phyloP scores from a whole-genome alignment of 768 basidiomycete species.

The Auricularia sp. region DNA sequence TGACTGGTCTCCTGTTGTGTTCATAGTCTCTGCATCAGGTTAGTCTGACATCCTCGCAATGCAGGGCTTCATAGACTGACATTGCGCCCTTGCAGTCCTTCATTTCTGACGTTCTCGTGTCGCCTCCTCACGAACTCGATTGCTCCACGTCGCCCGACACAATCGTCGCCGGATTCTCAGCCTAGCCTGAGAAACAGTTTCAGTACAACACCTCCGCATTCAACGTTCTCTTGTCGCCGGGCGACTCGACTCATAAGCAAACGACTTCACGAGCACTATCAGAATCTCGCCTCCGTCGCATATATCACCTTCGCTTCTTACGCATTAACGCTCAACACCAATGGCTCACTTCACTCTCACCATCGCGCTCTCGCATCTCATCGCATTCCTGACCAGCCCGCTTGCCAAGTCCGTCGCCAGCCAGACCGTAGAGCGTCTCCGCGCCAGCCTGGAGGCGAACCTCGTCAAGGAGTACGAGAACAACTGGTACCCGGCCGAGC shows the following conservation, averaged over 20 bases:
- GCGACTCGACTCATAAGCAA: not conserved
- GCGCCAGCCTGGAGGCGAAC: slow-evolving; percentile 62
- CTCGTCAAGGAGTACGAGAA: slow-evolving; percentile 58
- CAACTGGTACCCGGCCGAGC: slow-evolving; percentile 55
- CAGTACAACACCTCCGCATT: not conserved
- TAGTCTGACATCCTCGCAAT: not conserved
- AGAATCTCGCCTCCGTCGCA: not conserved
- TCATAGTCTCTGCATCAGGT: not conserved
- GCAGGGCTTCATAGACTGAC: not conserved
- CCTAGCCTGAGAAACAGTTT: not conserved
- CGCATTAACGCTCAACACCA: not conserved
- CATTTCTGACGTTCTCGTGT: not conserved
- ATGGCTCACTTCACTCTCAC: slow-evolving; percentile 30
- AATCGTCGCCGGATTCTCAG: not conserved
- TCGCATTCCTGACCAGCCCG: slow-evolving; percentile 62
- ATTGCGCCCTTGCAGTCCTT: not conserved
- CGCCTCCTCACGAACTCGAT: not conserved
- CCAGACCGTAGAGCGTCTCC: slow-evolving; percentile 55
- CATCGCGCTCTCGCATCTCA: slow-evolving; percentile 60
- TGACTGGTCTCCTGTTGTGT: not conserved
- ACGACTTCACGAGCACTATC: not conserved
- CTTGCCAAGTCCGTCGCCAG: slow-evolving; percentile 48
- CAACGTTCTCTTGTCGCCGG: not conserved
- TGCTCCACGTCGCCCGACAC: not conserved
- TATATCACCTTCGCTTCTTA: not conserved